Evolutionary conservation across 225 moss, liverwort and hornwort species (phyloP), one percentile per base, ranked within the genome.

Genomic region (Pseudoscleropodium purum): DNA sequence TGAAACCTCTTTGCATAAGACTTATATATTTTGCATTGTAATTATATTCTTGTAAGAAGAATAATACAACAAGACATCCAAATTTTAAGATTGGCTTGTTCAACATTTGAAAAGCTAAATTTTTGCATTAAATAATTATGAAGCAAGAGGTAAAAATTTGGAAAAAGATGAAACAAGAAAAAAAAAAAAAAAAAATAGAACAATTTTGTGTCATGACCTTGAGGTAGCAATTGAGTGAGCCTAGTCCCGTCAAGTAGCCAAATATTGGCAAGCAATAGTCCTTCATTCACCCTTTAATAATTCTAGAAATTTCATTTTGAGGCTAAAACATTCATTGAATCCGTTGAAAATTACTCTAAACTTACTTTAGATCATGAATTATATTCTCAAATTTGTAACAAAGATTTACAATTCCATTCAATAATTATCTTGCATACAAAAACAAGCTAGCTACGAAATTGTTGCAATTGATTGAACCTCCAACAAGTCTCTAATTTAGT

Each of bases 161-260:
- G 15, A 27, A 72, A 27, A 70, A 25, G 25, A 41, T 41, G 0
- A 17, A 10, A 18, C 6, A 3, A 1, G 1, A 30, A 47, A 30
- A 10, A 18, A 45, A n/a, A 4, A 30, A 61, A 30, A 4, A 2
- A 2, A 74, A 45, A 45, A 47, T 11, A 18, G 7, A 75, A 4
- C 2, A 30, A 0, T 45, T 30, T 74, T 4, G 4, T 30, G 5
- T 45, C 11, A 30, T 18, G 4, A 74, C 1, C 6, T 6, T 30
- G 2, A 30, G 4, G 30, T 47, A 2, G 18, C 30, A 75, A 75
- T 75, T 47, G 47, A 45, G 30, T 0, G 0, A 30, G 18, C 5
- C 18, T 45, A 29, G 18, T 16, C 4, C 4, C 11, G 11, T 45
- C 6, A 47, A 45, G 18, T 74, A 4, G 18, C 0, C 2, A 18